phyloP scores from a whole-genome alignment of 2,329 filamentous ascomycete genomes.

The Scedosporium boydii region DNA sequence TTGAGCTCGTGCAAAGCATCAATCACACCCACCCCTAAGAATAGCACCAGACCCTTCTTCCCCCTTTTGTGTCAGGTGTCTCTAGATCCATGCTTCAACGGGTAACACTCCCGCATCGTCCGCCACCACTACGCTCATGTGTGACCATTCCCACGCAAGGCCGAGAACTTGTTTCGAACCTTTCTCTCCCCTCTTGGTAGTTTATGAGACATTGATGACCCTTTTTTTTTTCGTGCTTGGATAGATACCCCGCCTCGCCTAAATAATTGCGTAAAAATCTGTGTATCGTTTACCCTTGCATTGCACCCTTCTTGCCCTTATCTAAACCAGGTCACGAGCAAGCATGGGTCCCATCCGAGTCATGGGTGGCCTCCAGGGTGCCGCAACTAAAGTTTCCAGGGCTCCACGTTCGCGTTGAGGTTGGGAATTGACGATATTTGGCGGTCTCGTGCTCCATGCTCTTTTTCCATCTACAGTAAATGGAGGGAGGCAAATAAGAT shows the following conservation, averaged over 20 bases:
- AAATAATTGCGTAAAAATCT: not conserved
- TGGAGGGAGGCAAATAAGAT: not conserved
- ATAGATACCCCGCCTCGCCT: not conserved
- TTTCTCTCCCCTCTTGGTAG: not conserved
- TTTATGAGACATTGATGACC: not conserved
- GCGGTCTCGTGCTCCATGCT: not conserved
- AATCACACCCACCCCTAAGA: not conserved
- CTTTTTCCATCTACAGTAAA: not conserved
- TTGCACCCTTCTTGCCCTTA: not conserved
- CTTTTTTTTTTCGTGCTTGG: not conserved
- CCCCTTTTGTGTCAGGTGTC: not conserved
- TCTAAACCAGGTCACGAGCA: not conserved
- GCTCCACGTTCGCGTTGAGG: not conserved
- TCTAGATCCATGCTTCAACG: not conserved
- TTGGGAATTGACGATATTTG: not conserved
- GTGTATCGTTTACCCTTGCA: constrained; percentile 1
- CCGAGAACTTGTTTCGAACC: not conserved
- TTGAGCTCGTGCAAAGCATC: too few species aligned
- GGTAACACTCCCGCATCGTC: not conserved
- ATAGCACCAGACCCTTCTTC: not conserved
- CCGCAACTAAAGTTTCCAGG: not conserved
- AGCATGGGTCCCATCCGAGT: not conserved
- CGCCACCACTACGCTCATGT: not conserved
- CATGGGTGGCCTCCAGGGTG: not conserved
- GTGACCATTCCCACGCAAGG: not conserved